Evolutionary conservation across 2,329 filamentous ascomycete genomes (phyloP), one percentile per base, ranked within the genome.

Genomic region (Colletotrichum salicis): DNA sequence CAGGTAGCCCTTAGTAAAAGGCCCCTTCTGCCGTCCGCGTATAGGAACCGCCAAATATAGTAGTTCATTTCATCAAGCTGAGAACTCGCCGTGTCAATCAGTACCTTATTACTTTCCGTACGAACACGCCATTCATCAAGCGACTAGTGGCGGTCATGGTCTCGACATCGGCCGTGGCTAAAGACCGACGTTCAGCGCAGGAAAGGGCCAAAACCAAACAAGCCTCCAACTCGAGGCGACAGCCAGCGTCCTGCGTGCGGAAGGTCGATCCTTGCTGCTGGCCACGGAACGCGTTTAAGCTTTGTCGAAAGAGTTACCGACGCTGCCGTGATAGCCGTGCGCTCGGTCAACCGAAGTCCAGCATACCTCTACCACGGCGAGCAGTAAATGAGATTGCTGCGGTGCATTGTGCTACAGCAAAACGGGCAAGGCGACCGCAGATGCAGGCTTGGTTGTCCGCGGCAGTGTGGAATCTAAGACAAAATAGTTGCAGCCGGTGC

Each of bases 401-500:
- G 35, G 62, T 22, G 51, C 31, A 70, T 48, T 31, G n/a, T 41
- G n/a, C 4, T 81, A 76, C 0, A 12, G 22, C 41, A 22, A 19
- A 8, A 48, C 41, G 19, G 41, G 41, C 41, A 48, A 19, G 19
- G 41, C 8, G 7, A n/a, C 41, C 41, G 41, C 19, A 7, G 41
- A 48, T n/a, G 19, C 19, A 48, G 41, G 41, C 19, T n/a, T 48
- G 41, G 19, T 19, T 19, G 41, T 19, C 41, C 37, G 37, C 37
- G 37, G 37, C 5, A 41, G 13, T 41, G 37, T 41, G 13, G 37
- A 41, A 41, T 41, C 15, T 35, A 51, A 51, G 5, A 55, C 37
- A 67, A 59, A 27, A 13, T 15, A 10, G 22, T 24, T 19, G 11
- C 52, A 33, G 58, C 51, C 57, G 57, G 58, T 67, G 33, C 41